Base-by-base conservation (phyloP, 164 flowering plant species). In the Litsea cubeba region DNA sequence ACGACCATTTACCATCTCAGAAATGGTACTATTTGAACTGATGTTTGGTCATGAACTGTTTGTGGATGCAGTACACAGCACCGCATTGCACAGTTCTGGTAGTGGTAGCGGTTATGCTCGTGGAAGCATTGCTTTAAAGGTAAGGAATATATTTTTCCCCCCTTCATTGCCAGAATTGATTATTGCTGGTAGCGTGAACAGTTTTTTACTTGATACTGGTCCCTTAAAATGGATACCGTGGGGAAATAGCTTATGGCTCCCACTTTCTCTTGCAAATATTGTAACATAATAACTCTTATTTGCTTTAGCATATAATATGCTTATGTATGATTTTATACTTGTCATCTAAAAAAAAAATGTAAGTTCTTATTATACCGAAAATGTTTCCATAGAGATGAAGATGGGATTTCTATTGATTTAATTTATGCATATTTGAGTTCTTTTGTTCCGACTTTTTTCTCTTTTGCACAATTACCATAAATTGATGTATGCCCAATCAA, bases 111-210 rank as follows among this genome's bases (percentile, higher is more conserved):
- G 76, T 28, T 76, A 81, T 57, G 50, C 77, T 51, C 49, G 3
- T 76, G 76, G 84, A 76, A 68, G 57, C 65, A 81, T 87, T 74
- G 26, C 54, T 26, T 71, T 83, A 60, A 72, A 82, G 88, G 90
- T 87, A 17, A 71, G 75, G 10, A 22, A 28, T 32, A 18, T 35
- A n/a, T 69, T 68, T 3, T 70, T 73, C 28, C 46, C 46, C 46
- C 7, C 46, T 40, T 40, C 46, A 40, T 40, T 40, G 46, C 46
- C 46, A 40, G 46, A 40, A 40, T 7, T 40, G 46, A 40, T 40
- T 40, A 28, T 15, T 23, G 23, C 15, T 11, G 67, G 28, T 67
- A 26, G 14, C 12, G 0, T 67, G 2, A n/a, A 62, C 54, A 25
- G n/a, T 22, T 64, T 64, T 64, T 64, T 28, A 64, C 67, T 64